Evolutionary conservation across 176 grass and related monocot genomes (phyloP), one percentile per base, ranked within the genome.

Genomic region (Otatea glauca): DNA sequence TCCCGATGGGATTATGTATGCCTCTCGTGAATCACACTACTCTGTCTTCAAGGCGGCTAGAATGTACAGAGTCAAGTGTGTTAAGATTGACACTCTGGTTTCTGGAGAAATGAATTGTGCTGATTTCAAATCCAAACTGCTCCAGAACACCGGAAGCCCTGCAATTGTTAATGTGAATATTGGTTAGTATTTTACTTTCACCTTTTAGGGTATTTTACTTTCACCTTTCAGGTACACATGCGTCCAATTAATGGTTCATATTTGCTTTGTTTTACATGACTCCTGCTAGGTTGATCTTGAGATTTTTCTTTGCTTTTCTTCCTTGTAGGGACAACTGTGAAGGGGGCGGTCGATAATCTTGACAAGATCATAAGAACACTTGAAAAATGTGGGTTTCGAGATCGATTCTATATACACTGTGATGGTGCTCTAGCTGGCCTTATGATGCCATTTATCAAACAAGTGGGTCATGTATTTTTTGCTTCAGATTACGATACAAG

Each of bases 11-110:
- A 69, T 89, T 42, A 50, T 86, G 6, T 92, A 89, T 13, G 83
- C 86, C 17, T 92, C 83, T 7, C 1, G 23, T 1, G 86, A 92
- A 3, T 88, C 86, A 3, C 90, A 92, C 14, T 92, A 92, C 72
- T 86, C 90, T 2, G 67, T 92, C 37, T 89, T 92, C 37, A 92
- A 92, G 81, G 83, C 90, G 0, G 86, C 83, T 0, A 86, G 68
- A 21, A 92, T 92, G 90, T 92, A 89, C 27, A 79, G 75, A 62
- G 81, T 87, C 51, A 18, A 89, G 48, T 89, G 90, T 4, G 32
- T 87, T 2, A 84, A 80, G 42, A 71, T 81, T 14, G 61, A 49
- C 17, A 59, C 90, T 65, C 90, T 75, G 54, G 50, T 80, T 11
- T 84, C 78, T 0, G 83, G 87, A 17, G 90, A 89, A 80, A 92